Conservation (phyloP, 2,329 filamentous ascomycete species). For the Meredithiella fracta region DNA sequence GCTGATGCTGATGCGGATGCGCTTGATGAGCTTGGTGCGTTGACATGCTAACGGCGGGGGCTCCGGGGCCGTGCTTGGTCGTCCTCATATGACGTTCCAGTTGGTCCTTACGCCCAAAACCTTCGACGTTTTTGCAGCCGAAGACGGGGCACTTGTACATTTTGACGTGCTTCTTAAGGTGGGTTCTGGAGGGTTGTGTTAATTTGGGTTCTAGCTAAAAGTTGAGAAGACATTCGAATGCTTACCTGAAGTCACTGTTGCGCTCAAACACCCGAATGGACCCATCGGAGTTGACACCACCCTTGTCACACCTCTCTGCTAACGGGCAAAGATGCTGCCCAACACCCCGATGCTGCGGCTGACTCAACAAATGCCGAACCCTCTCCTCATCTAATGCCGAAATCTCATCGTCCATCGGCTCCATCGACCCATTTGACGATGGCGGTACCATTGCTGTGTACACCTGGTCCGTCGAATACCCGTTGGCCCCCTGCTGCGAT, state of each 20-base stretch:
- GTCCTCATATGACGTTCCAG: conserved; percentile 13
- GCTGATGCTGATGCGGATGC: not conserved
- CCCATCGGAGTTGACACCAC: conserved; percentile 8
- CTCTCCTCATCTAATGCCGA: conserved; percentile 9
- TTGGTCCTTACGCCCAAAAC: conserved; percentile 13
- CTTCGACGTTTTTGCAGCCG: conserved; percentile 13
- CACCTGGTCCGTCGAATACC: not conserved
- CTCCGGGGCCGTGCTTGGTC: conserved; percentile 12
- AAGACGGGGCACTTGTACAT: conserved; percentile 13
- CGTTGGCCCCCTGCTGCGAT: not conserved
- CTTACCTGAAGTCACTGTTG: conserved; percentile 12
- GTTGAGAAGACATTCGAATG: not conserved
- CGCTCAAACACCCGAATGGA: conserved; percentile 12
- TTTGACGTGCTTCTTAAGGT: conserved; percentile 13
- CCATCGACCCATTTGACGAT: conserved; percentile 4
- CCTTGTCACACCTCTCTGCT: conserved; percentile 11
- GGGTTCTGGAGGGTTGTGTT: conserved; percentile 8
- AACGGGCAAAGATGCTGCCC: conserved; percentile 12
- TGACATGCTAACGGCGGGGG: not conserved
- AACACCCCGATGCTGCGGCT: conserved; percentile 12
- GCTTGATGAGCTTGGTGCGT: conserved; percentile 2
- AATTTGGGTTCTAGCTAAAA: not conserved
- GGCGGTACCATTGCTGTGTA: conserved; percentile 1
- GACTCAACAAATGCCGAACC: conserved; percentile 10
- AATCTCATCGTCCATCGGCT: conserved; percentile 12